These are phyloP conservation scores for Trichoderma sp. DNA, from an alignment of 2,329 filamentous ascomycete species.

Conservation along the genomic window DNA sequence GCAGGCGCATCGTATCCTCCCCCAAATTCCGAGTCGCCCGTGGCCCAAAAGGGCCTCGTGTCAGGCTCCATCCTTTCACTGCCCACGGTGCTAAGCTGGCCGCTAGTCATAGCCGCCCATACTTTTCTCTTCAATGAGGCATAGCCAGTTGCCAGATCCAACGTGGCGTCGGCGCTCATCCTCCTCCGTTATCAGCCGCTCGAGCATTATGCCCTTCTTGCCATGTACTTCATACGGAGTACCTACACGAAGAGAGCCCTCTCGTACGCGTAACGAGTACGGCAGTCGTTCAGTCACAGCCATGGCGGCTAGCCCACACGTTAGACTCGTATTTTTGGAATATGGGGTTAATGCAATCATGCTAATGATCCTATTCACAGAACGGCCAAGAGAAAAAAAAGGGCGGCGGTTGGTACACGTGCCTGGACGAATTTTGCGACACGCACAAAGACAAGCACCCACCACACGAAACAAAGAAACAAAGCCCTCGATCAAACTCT, in stretches of 20 bases:
- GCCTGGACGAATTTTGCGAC: neutral
- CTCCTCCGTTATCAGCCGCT: conserved; percentile 10
- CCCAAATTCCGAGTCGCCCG: conserved; percentile 17
- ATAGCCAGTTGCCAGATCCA: conserved; percentile 19
- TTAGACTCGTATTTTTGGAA: conserved; percentile 13
- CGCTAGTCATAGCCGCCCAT: conserved; percentile 1
- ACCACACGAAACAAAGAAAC: conserved; percentile 2
- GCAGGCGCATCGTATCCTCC: conserved; percentile 7
- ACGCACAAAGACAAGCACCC: neutral
- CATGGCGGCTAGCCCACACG: conserved; percentile 1
- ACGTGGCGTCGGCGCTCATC: conserved; percentile 9
- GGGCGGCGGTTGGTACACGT: neutral
- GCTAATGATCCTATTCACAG: neutral
- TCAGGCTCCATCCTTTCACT: neutral
- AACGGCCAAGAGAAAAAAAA: neutral
- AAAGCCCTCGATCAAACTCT: neutral
- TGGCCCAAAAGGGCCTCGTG: conserved; percentile 16
- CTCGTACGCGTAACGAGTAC: conserved; percentile 9
- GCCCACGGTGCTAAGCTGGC: neutral
- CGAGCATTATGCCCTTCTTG: no score
- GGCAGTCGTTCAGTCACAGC: neutral
- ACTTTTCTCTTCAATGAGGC: neutral
- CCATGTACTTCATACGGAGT: neutral
- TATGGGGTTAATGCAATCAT: neutral
- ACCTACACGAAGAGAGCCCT: neutral